These are phyloP conservation scores for Camillea tinctor DNA, from an alignment of 2,329 filamentous ascomycete genomes.

Conservation along the genomic window DNA sequence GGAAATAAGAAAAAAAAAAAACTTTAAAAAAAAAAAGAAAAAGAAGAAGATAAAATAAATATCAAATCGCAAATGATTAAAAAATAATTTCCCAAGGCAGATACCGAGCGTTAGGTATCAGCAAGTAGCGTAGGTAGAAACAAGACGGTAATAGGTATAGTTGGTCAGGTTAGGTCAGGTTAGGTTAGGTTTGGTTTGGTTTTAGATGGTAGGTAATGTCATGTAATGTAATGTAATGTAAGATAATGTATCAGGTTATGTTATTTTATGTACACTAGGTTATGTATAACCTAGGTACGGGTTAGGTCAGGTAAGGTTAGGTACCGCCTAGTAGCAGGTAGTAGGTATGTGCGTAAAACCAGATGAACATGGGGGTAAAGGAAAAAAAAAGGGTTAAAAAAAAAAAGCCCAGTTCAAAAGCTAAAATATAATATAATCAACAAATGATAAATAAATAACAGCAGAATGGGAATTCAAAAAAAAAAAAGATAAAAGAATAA, in stretches of 20 bases:
- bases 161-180: too few relatives aligned
- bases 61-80: not conserved
- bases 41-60: not conserved
- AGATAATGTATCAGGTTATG: not conserved
- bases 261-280: not conserved
- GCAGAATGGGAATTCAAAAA: not conserved
- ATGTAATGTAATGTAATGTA: too few relatives aligned
- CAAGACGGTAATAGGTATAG: too few relatives aligned
- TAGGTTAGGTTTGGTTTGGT: too few relatives aligned
- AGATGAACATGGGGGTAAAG: not conserved
- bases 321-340: too few relatives aligned
- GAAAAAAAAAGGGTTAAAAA: slow-evolving; percentile 2
- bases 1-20: not conserved
- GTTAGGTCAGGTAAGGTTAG: too few relatives aligned
- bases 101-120: not conserved
- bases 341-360: not conserved
- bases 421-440: too few relatives aligned
- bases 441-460: not conserved
- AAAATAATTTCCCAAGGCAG: not conserved
- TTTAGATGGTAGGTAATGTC: too few relatives aligned
- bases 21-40: too few relatives aligned
- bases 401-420: not conserved
- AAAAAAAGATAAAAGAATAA: not conserved
- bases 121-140: not conserved
- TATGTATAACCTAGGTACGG: not conserved